phyloP scores from a whole-genome alignment of 495 filamentous ascomycete genomes.

The Saxophila tyrrhenica region DNA sequence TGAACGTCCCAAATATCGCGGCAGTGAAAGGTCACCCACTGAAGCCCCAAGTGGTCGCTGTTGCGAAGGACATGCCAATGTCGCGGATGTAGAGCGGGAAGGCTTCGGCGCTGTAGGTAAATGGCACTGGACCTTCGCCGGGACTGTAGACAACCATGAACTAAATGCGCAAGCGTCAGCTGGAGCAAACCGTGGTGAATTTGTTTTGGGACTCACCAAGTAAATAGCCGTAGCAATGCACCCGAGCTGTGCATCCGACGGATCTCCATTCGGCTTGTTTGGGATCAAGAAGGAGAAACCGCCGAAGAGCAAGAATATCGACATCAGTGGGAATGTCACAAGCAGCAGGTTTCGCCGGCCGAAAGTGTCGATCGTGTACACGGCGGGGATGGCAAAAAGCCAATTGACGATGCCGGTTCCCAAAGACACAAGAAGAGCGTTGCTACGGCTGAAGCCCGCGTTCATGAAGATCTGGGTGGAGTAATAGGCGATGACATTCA shows the following conservation, averaged over 20 bases:
- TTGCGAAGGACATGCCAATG: conserved; percentile 33
- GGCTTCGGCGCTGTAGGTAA: conserved; percentile 73
- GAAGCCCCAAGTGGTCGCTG: conserved; percentile 41
- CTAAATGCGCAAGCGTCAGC: background rate
- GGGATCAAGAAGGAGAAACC: conserved; percentile 63
- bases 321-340: conserved; percentile 81
- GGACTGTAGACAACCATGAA: conserved; percentile 68
- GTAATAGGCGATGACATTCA: conserved; percentile 82
- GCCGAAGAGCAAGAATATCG: conserved; percentile 61
- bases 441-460: conserved; percentile 44
- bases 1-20: too few species aligned
- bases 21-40: too few species aligned
- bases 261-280: conserved; percentile 12
- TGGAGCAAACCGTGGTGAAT: background rate
- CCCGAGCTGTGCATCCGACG: conserved; percentile 40
- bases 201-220: conserved; percentile 25
- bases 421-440: conserved; percentile 59
- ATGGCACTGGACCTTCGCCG: conserved; percentile 72
- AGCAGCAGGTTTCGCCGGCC: conserved; percentile 66
- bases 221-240: conserved; percentile 44
- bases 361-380: conserved; percentile 78
- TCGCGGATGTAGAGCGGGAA: conserved; percentile 44
- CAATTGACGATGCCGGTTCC: conserved; percentile 78
- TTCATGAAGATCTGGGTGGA: conserved; percentile 60
- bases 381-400: conserved; percentile 63